Base-by-base conservation (phyloP, 2,329 filamentous ascomycete genomes). In the Immersiporthe knoxdaviesiana region DNA sequence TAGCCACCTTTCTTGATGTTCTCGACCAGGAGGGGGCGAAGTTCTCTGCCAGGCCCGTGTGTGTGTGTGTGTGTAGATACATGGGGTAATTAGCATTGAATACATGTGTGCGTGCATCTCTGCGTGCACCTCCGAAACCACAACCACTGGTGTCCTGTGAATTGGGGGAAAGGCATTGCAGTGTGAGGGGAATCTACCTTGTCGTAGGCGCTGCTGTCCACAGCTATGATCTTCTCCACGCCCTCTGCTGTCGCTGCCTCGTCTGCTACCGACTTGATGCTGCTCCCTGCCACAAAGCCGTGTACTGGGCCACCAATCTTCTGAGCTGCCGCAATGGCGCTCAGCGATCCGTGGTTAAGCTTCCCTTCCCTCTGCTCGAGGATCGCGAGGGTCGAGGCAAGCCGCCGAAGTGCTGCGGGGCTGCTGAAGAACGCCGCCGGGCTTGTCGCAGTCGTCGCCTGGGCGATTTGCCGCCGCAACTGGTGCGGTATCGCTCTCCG, bases 1-100 rank as follows among this genome's bases (percentile, higher is more conserved):
- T 94, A 98, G 70, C 91, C 92, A 71, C 93, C 94, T 79, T 96
- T 96, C 84, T 97, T 97, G 81, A 98, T 95, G 81, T 98, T 99
- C 80, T 98, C 95, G 65, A 94, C 92, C 54, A 99, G 85, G 61
- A 99, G 85, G 94, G 92, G n/a, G 95, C 96, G 78, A 88, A 98
- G 84, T 93, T 97, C 83, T 99, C 96, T 65, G 96, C 90, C 1
- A 99, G 87, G 63, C 94, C 93, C 92, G n/a, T n/a, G n/a, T n/a
- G n/a, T n/a, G n/a, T n/a, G n/a, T n/a, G n/a, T n/a, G n/a, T 94
- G 73, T 35, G 73, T 35, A 56, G n/a, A 56, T 10, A 32, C 30
- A 30, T 21, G 30, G 3, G 37, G 30, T n/a, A 16, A 44, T 41
- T 32, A 65, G 70, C 63, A 62, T 44, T 64, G 44, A 50, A 67